Conservation (phyloP, 163 green algal genomes). For the Chloromonas sp. region DNA sequence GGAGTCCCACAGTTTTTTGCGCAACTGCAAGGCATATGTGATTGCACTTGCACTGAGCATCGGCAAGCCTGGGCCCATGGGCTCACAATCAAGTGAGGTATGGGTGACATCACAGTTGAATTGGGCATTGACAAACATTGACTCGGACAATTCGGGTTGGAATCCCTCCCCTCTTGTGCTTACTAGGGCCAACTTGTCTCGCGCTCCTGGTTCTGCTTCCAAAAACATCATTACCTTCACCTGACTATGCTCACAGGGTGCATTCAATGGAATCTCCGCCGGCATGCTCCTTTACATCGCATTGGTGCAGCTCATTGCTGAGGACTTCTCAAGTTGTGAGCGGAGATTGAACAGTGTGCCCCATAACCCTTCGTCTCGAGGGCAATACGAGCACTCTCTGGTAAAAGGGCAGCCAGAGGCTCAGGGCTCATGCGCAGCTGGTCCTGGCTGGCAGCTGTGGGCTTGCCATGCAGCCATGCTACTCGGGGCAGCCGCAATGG, state of each 20-base stretch:
- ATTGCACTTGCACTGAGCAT: no score
- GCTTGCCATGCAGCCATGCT: conserved; percentile 12
- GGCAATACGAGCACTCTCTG: conserved; percentile 1
- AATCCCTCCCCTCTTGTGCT: no score
- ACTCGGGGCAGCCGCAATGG: conserved; percentile 22
- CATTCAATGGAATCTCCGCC: conserved; percentile 36
- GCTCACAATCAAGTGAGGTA: no score
- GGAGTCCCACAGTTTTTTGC: no score
- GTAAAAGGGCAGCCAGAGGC: not conserved
- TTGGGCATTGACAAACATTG: no score
- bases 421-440: no score
- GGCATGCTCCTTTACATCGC: conserved; percentile 55
- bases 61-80: no score
- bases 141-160: no score
- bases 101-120: no score
- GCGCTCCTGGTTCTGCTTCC: no score
- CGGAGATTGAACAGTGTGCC: not conserved
- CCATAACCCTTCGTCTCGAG: not conserved
- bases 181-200: no score
- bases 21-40: no score
- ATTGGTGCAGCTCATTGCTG: conserved; percentile 35
- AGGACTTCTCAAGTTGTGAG: conserved; percentile 30
- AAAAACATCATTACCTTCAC: not conserved
- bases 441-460: not conserved
- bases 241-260: conserved; percentile 19